Evolutionary conservation across 176 grass and related monocot genomes (phyloP), one percentile per base, ranked within the genome.

Genomic region (Aegilops speltoides): DNA sequence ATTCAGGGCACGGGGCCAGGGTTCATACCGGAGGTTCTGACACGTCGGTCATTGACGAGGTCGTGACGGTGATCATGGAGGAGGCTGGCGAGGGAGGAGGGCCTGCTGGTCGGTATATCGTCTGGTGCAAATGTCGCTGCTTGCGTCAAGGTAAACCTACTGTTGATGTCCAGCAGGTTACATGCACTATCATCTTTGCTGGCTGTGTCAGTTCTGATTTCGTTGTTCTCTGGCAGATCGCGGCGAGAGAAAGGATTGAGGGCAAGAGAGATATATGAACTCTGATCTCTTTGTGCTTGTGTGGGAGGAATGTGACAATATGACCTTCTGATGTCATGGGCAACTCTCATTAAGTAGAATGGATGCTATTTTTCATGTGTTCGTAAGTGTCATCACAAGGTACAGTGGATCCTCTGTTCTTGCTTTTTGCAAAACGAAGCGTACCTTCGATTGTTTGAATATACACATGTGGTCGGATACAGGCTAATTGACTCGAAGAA

Each of bases 251-350:
- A 52, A 82, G 88, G 67, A 93, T 86, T 65, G 43, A 86, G 41
- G 89, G 89, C 22, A 93, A 96, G 82, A 94, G 72, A 87, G 91
- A 84, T 97, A 97, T 45, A 74, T 73, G 76, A 97, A 84, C 87
- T 90, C 87, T 13, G 76, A 88, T 61, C 85, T 93, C 38, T 96
- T 93, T 87, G 91, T 76, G 36, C 86, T 34, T 33, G 85, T 90
- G 23, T 88, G 88, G 59, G 87, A 92, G 31, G 94, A 96, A 88
- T 92, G 94, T 56, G 74, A 73, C n/a, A 90, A 84, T 32, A 93
- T 93, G 94, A 93, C 82, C 19, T 93, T 90, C 41, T 91, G 74
- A 91, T 87, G 43, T 57, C 64, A 16, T 77, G 46, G 50, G 24
- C 10, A 29, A 2, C 26, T 33, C 37, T 45, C 20, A 43, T 24